phyloP scores from a whole-genome alignment of 345 rosid genomes.

The Theobroma cacao region DNA sequence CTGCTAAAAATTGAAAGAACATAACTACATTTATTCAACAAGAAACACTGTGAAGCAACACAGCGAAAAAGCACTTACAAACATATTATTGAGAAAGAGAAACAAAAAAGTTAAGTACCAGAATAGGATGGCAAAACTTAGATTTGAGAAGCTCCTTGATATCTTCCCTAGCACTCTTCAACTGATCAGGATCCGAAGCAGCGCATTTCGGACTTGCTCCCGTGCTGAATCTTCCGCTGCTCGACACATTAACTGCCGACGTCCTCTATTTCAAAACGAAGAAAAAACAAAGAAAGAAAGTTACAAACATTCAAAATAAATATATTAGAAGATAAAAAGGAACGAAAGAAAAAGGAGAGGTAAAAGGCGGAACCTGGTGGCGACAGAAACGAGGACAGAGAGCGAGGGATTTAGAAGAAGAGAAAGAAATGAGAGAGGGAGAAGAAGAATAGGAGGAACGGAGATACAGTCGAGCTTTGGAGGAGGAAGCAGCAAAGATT shows the following conservation, averaged over 20 bases:
- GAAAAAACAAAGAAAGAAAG: not conserved
- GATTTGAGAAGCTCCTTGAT: constrained; percentile 76
- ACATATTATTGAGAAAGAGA: not conserved
- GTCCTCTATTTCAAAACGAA: constrained; percentile 34
- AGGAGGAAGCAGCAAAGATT: constrained; percentile 47
- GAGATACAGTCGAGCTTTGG: constrained; percentile 37
- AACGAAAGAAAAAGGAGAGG: not conserved
- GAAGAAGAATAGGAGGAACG: constrained; percentile 22
- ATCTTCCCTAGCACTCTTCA: constrained; percentile 86
- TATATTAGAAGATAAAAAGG: not conserved
- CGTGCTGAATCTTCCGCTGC: constrained; percentile 34
- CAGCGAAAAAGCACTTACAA: not conserved
- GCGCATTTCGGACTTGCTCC: constrained; percentile 48
- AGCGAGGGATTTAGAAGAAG: constrained; percentile 47
- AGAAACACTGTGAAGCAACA: not conserved
- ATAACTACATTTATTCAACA: not conserved
- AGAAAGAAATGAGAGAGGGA: constrained; percentile 20
- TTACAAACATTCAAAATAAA: not conserved
- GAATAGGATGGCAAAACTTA: constrained; percentile 78
- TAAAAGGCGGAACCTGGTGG: constrained; percentile 39
- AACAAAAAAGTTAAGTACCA: constrained; percentile 34
- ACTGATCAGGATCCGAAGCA: constrained; percentile 75
- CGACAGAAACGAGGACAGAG: constrained; percentile 45
- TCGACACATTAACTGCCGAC: constrained; percentile 29
- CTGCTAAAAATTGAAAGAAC: not conserved